These are phyloP conservation scores for Saposhnikovia divaricata DNA, from an alignment of 129 eudicot genomes.

Conservation along the genomic window DNA sequence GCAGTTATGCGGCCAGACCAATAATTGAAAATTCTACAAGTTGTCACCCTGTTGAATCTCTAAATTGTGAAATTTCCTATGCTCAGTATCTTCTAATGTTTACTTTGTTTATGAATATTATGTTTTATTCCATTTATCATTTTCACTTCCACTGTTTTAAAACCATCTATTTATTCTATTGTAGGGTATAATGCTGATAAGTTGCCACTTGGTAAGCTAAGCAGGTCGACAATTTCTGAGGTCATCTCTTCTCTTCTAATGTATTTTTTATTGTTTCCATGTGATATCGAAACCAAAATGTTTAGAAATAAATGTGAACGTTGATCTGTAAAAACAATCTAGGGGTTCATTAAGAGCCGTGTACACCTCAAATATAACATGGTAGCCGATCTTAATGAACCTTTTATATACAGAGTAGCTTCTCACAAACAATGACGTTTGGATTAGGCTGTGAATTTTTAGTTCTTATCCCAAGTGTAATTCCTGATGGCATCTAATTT, in stretches of 20 bases:
- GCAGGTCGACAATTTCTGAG: slow-evolving; percentile 82
- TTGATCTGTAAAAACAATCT: neutral
- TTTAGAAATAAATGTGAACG: neutral
- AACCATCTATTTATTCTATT: neutral
- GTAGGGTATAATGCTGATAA: slow-evolving; percentile 97
- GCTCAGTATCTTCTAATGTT: neutral
- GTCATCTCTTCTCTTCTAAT: slow-evolving; percentile 25
- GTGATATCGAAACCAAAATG: neutral
- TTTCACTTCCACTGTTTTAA: neutral
- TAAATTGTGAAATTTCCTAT: neutral
- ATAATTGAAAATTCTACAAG: neutral
- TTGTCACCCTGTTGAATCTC: neutral
- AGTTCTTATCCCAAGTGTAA: neutral
- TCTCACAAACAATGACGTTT: neutral
- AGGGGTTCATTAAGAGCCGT: neutral
- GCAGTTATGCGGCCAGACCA: neutral
- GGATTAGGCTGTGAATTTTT: neutral
- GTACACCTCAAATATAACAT: neutral
- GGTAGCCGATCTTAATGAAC: neutral
- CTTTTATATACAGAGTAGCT: neutral
- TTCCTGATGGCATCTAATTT: neutral
- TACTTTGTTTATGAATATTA: neutral
- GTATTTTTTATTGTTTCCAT: neutral
- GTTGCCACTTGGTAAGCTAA: slow-evolving; percentile 89
- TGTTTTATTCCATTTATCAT: neutral